These are phyloP conservation scores for Phoma herbarum DNA, from an alignment of 2,329 filamentous ascomycete species.

Conservation along the genomic window DNA sequence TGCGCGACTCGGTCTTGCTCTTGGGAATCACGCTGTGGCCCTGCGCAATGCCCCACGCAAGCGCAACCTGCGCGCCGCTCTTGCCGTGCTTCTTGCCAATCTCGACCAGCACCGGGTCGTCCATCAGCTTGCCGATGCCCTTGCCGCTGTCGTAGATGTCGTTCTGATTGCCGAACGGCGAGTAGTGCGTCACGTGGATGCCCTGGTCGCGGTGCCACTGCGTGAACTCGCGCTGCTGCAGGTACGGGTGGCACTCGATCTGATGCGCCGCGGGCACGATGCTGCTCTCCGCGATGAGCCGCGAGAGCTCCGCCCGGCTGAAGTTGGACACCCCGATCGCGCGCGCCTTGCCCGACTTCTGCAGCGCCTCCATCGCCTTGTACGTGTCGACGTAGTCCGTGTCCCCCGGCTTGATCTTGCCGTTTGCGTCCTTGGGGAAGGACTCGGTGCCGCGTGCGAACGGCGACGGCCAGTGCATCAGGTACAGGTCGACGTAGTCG, in stretches of 20 bases:
- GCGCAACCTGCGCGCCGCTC: constrained; percentile 81
- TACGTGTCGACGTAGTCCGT: constrained; percentile 45
- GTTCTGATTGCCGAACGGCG: constrained; percentile 48
- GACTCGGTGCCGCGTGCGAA: constrained; percentile 72
- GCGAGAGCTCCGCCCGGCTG: constrained; percentile 56
- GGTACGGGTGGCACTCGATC: constrained; percentile 44
- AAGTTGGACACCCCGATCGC: constrained; percentile 50
- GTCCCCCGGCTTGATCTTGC: constrained; percentile 35
- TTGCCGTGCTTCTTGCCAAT: constrained; percentile 70
- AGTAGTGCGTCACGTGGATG: constrained; percentile 48
- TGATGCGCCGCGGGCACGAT: constrained; percentile 45
- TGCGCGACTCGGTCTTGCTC: constrained; percentile 43
- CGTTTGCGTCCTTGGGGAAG: constrained; percentile 60
- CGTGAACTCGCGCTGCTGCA: constrained; percentile 40
- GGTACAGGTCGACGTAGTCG: constrained; percentile 89
- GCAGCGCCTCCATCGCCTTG: constrained; percentile 52
- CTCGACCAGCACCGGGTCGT: constrained; percentile 70
- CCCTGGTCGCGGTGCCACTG: constrained; percentile 40
- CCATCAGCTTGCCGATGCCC: constrained; percentile 51
- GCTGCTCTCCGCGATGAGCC: constrained; percentile 58
- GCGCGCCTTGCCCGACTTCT: constrained; percentile 46
- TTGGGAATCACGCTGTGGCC: constrained; percentile 48
- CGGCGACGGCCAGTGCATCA: constrained; percentile 82
- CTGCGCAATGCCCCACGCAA: constrained; percentile 84
- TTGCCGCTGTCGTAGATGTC: constrained; percentile 44